Base-by-base conservation (phyloP, 371 early-diverging fungal genomes). In the Apophysomyces variabilis region DNA sequence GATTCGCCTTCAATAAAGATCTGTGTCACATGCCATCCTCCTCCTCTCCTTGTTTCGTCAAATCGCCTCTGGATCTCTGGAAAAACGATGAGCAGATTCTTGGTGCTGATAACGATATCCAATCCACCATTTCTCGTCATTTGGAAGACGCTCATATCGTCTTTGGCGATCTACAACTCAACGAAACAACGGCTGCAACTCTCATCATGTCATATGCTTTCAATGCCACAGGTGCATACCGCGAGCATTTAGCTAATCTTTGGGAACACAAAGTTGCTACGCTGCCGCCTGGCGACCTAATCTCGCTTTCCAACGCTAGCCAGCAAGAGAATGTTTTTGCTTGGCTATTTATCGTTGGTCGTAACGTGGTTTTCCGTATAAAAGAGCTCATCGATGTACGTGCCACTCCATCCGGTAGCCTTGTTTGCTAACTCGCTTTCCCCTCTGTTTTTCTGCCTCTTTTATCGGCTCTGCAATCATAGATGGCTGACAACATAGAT, bases 401-500 rank as follows among this genome's bases (percentile, higher is more conserved):
- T 36, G 37, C 18, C 5, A 18, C 21, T 62, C 26, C 7, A 7
- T 13, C 35, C n/a, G 46, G 18, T 35, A 14, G 18, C 57, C 7
- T 13, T n/a, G 13, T n/a, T 18, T 12, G 6, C 46, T 26, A 26
- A 26, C 32, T 26, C 32, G 32, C 32, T 26, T 0, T 26, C 3
- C 32, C 32, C 32, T 26, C 32, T 26, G 32, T 26, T 26, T 26
- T 26, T 26, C 32, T 26, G 32, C 32, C 3, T 26, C 3, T 26
- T 38, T 46, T 0, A 38, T 14, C 11, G 14, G 38, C 36, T 13
- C 8, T 39, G 32, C 14, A 43, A 18, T 26, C 8, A 38, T 64
- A 72, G 67, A 62, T 72, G 63, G 72, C 91, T 44, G 89, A 90
- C 62, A 78, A 84, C 41, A 78, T 87, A 47, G 95, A 96, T 71